Evolutionary conservation across 1,284 basidiomycete genomes (phyloP).

Genomic region (Fomitiporia mediterranea): DNA sequence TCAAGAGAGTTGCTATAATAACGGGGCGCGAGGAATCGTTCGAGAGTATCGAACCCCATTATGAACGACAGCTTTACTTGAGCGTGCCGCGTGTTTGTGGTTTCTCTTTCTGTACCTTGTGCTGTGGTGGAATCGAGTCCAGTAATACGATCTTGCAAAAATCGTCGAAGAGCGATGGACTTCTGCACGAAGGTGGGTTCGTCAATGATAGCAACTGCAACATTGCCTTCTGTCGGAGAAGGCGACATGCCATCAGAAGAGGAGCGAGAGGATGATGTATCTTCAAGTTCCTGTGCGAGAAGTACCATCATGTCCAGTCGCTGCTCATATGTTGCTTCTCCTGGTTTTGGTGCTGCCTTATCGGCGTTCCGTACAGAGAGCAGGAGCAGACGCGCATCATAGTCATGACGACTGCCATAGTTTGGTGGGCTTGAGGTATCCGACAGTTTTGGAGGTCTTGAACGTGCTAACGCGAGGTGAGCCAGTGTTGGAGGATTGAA

Average conservation of each 20-base stretch:
- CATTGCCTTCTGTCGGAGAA: conserved; percentile 37
- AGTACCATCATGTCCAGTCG: conserved; percentile 80
- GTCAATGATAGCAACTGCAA: conserved; percentile 80
- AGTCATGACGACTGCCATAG: conserved; percentile 31
- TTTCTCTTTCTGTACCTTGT: conserved; percentile 14
- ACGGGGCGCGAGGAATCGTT: conserved; percentile 74
- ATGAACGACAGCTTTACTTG: conserved; percentile 57
- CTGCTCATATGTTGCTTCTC: conserved; percentile 72
- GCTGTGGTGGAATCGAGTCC: conserved; percentile 7
- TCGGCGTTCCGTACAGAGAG: conserved; percentile 89
- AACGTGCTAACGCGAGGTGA: conserved; percentile 69
- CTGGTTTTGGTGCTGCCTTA: conserved; percentile 60
- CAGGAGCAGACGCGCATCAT: conserved; percentile 77
- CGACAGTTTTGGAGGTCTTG: conserved; percentile 7
- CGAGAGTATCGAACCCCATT: conserved; percentile 86
- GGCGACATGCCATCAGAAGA: not conserved
- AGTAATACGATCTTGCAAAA: conserved; percentile 34
- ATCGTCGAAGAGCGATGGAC: conserved; percentile 55
- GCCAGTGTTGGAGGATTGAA: conserved; percentile 93
- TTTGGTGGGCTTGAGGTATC: not conserved
- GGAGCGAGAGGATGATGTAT: too few species aligned
- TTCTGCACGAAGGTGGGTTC: conserved; percentile 90
- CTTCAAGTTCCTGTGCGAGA: conserved; percentile 50
- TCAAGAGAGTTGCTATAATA: conserved; percentile 62
- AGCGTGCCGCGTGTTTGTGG: conserved; percentile 6